Evolutionary conservation across 2,329 filamentous ascomycete species (phyloP).

Genomic region (Aspergillus ruber): DNA sequence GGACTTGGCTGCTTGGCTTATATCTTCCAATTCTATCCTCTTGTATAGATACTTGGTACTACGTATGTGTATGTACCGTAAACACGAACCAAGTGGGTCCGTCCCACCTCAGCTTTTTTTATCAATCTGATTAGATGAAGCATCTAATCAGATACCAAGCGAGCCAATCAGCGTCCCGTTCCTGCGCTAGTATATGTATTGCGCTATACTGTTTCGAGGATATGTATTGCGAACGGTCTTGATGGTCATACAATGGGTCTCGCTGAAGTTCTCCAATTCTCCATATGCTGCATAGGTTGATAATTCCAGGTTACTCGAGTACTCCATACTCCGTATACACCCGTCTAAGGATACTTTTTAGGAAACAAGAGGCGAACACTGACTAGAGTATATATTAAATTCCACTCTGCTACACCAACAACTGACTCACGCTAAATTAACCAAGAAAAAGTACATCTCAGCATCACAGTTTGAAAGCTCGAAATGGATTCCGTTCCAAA

Average conservation of each 20-base stretch:
- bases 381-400: neutral
- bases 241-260: too few species aligned
- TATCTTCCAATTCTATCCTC: too few species aligned
- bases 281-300: neutral
- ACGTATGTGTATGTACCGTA: neutral
- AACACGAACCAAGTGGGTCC: neutral
- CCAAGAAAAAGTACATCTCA: slow-evolving; percentile 1
- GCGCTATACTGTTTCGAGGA: neutral
- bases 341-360: neutral
- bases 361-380: neutral
- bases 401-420: too few species aligned
- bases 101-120: neutral
- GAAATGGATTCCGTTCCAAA: slow-evolving; percentile 15
- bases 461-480: slow-evolving; percentile 13
- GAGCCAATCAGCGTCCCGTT: neutral
- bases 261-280: too few species aligned
- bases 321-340: too few species aligned
- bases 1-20: too few species aligned
- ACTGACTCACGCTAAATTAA: neutral
- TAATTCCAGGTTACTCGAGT: neutral
- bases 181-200: neutral
- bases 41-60: too few species aligned
- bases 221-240: neutral
- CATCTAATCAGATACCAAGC: slow-evolving; percentile 22
- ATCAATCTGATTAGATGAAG: slow-evolving; percentile 22